A percentile compares a stretch with the other conserved stretches of the same genome.
These are phyloP conservation scores for Kitagawia praeruptora DNA, from an alignment of 129 eudicot species.

Conservation along the genomic window DNA sequence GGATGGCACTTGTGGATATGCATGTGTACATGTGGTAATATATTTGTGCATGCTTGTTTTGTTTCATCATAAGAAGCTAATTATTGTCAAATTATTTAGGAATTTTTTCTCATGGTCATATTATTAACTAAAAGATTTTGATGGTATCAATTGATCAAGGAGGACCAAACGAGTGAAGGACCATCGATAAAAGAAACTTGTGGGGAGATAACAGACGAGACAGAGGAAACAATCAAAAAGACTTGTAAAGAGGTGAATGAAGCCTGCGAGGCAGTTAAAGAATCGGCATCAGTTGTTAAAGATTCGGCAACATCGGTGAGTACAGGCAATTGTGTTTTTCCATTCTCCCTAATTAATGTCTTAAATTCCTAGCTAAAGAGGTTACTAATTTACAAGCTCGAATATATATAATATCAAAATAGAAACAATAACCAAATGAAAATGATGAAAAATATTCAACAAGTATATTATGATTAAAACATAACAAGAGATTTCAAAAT, in stretches of 20 bases:
- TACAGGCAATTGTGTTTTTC: background rate
- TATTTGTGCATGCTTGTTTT: too few relatives aligned
- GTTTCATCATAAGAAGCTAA: too few relatives aligned
- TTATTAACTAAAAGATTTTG: background rate
- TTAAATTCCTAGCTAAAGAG: background rate
- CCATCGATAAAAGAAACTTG: background rate
- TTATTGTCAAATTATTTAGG: background rate
- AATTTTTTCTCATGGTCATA: background rate
- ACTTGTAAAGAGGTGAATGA: slow-evolving; percentile 22
- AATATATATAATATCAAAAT: too few relatives aligned
- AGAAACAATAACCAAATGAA: too few relatives aligned
- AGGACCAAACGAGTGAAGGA: background rate
- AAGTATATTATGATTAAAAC: too few relatives aligned
- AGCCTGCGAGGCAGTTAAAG: slow-evolving; percentile 19
- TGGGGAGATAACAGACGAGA: slow-evolving; percentile 4
- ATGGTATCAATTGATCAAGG: background rate
- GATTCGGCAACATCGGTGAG: background rate
- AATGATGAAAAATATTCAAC: too few relatives aligned
- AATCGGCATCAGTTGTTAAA: slow-evolving; percentile 18
- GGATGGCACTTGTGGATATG: too few relatives aligned
- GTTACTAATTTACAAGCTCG: too few relatives aligned
- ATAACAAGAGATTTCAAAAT: too few relatives aligned
- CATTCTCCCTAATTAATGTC: background rate
- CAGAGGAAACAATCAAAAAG: slow-evolving; percentile 15
- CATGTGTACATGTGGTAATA: too few relatives aligned